A percentile compares a stretch with the other conserved stretches of the same genome.
Evolutionary conservation across 768 basidiomycete species (phyloP).

Genomic region (Tephrocybe sp.): DNA sequence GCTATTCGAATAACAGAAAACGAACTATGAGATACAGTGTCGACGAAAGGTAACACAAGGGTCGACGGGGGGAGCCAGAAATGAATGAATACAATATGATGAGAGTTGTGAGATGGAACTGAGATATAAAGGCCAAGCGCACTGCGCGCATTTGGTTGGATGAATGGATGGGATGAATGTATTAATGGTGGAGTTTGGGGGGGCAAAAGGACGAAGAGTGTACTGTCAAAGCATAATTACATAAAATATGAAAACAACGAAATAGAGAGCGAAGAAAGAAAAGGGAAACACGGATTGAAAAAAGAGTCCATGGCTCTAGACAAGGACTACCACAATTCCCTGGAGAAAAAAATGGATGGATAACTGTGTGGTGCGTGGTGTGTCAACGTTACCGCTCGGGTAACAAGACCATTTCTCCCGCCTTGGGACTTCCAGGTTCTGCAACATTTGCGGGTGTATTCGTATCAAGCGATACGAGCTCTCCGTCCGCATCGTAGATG

Average conservation of each 20-base stretch:
- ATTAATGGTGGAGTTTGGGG: no score
- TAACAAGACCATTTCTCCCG: slow-evolving; percentile 37
- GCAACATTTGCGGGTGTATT: slow-evolving; percentile 1
- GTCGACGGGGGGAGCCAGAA: neutral
- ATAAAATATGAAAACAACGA: neutral
- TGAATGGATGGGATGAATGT: neutral
- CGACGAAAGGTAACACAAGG: no score
- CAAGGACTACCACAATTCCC: no score
- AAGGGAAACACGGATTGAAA: neutral
- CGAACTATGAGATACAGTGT: neutral
- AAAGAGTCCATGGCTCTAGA: no score
- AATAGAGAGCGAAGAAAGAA: neutral
- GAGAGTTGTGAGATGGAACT: neutral
- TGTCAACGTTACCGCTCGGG: slow-evolving; percentile 48
- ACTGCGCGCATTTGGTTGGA: no score
- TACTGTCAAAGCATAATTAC: no score
- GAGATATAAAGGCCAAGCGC: no score
- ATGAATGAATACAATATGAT: neutral
- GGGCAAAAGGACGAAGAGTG: no score
- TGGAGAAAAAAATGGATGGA: no score
- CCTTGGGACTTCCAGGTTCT: slow-evolving; percentile 38
- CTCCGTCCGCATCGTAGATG: slow-evolving; percentile 41
- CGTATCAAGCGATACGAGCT: slow-evolving; percentile 15
- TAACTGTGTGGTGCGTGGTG: no score
- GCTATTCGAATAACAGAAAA: no score